Base-by-base conservation (phyloP, 164 flowering plant genomes). In the Berberis vulgaris region DNA sequence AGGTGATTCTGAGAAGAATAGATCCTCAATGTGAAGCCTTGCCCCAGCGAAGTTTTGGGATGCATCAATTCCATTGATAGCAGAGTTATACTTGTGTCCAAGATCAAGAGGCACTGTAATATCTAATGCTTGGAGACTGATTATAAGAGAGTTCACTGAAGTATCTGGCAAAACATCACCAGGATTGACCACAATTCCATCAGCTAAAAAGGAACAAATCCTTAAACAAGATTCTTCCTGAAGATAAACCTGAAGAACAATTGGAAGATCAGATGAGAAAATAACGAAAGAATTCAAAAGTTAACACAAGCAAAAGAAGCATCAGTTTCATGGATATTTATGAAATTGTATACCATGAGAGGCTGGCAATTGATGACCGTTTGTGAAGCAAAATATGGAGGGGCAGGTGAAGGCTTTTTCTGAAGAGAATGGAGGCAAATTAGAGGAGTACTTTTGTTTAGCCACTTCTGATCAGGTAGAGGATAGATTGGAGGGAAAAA, bases 201-300 rank as follows among this genome's bases (percentile, higher is more conserved):
- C 99, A 67, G 91, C 95, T 70, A 94, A 75, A 66, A 94, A 86
- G 62, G 99, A 94, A 47, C 77, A 65, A 65, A 94, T 88, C 72
- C 96, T 91, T 71, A 94, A 79, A 73, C 96, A 94, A 60, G 97
- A 81, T 77, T 88, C 93, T 77, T 94, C 99, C 74, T 91, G 97
- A 78, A 94, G 96, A 78, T 86, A 77, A 68, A 94, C 77, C 99
- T 94, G 84, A 41, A 46, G 6, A 41, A 65, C 59, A 77, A 47
- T 26, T 55, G 62, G 67, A 53, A 61, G 7, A 6, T 61, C 12
- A 42, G 41, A 42, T 50, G 12, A 8, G 45, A 62, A 6, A 26
- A 26, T 26, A 26, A 26, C 0, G 26, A 26, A 26, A 26, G 26
- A 26, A 26, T 26, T 26, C 26, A 26, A 26, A 26, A 26, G 26